Base-by-base conservation (phyloP, 345 rosid species). In the Fremontodendron californicum region DNA sequence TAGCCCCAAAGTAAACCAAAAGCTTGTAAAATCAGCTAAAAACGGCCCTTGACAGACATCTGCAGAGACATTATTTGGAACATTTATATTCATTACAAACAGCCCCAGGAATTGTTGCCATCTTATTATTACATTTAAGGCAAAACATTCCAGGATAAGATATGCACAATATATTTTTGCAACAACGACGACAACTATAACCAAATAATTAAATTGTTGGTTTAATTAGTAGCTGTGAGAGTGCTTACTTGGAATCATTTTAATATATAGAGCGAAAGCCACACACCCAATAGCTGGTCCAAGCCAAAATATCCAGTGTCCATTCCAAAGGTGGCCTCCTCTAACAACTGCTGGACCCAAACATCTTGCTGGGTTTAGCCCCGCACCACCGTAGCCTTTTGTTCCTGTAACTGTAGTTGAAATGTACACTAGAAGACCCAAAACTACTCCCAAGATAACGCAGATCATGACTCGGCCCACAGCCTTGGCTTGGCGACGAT, bases 321-420 rank as follows among this genome's bases (percentile, higher is more conserved):
- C 23, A 45, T 69, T 16, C 73, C 73, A 69, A 13, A 68, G 73
- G 23, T 68, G 73, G 13, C 73, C 73, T 3, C 73, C 73, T 67
- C 72, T 21, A 12, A 67, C 72, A 7, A 67, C 35, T 12, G 72
- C 72, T 12, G 72, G 15, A 9, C 73, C 73, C 15, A 69, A 46
- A 18, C 73, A 69, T 27, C 73, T 48, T 13, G 73, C 73, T 3
- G 73, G 73, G 39, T 69, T 69, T 31, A 69, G 57, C 57, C 73
- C 73, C 3, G 57, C 57, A 27, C 73, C 73, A 7, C 39, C 39
- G 2, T 68, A 68, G 55, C 73, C 73, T 13, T 75, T 76, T 11
- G 35, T 15, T 9, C 60, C 79, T 3, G 92, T 85, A 1, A 89
- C 76, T 0, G 83, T 81, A 18, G 82, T 82, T 18, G 87, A 86